Conservation (phyloP, 2,329 filamentous ascomycete species). For the Hypoxylon sp. region DNA sequence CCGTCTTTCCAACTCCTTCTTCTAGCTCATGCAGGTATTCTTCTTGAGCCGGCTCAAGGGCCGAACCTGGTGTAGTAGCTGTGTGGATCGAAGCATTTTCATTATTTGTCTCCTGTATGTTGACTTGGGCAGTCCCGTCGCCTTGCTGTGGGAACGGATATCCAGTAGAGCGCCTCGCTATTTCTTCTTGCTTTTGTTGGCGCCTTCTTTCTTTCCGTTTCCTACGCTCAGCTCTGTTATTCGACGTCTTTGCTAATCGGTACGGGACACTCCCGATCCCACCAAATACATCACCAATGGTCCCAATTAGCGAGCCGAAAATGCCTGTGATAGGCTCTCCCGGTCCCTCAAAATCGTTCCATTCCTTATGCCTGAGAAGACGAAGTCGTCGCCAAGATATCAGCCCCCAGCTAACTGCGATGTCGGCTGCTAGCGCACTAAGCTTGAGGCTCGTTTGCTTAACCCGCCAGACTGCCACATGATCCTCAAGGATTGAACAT, state of each 20-base stretch:
- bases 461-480: conserved; percentile 75
- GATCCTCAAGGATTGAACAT: conserved; percentile 75
- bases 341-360: conserved; percentile 83
- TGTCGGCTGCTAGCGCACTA: conserved; percentile 74
- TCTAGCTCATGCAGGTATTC: conserved; percentile 67
- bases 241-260: conserved; percentile 70
- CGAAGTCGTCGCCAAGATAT: conserved; percentile 74
- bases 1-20: conserved; percentile 66
- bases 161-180: conserved; percentile 39
- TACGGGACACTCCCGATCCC: conserved; percentile 76
- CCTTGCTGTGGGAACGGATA: conserved; percentile 44
- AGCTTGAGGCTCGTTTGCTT: conserved; percentile 73
- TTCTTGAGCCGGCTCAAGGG: conserved; percentile 54
- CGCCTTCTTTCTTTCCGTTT: conserved; percentile 59
- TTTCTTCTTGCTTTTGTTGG: conserved; percentile 43
- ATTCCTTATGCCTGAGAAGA: conserved; percentile 76
- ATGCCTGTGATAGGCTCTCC: conserved; percentile 79
- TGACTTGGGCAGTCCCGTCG: conserved; percentile 11
- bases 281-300: conserved; percentile 70
- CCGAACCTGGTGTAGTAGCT: conserved; percentile 49
- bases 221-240: conserved; percentile 66
- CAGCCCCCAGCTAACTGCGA: conserved; percentile 73
- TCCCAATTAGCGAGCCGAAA: conserved; percentile 72
- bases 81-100: conserved; percentile 43
- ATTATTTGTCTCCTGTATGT: conserved; percentile 7